Conservation (phyloP, 129 eudicot genomes). For the Solidago caesia region DNA sequence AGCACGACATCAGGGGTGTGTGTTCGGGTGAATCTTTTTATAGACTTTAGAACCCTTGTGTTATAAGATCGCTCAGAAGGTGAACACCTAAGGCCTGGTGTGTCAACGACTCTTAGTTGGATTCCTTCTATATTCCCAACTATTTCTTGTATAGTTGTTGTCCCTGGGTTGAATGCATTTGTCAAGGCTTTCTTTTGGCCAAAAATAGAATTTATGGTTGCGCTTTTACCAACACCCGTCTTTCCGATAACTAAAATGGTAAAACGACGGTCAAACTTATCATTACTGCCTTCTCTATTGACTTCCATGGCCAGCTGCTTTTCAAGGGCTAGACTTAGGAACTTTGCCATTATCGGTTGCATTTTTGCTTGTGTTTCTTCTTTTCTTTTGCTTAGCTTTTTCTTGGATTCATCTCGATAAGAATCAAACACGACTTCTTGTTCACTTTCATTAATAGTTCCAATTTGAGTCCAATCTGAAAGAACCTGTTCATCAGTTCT, state of each 20-base stretch:
- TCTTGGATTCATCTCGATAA: slow-evolving; percentile 21
- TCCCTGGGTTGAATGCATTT: slow-evolving; percentile 54
- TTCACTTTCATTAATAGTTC: slow-evolving; percentile 3
- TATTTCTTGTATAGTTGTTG: slow-evolving; percentile 46
- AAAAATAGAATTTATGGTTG: slow-evolving; percentile 70
- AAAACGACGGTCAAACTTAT: slow-evolving; percentile 40
- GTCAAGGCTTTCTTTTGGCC: slow-evolving; percentile 44
- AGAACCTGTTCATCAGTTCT: not conserved
- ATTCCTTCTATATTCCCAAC: slow-evolving; percentile 50
- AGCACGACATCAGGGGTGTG: slow-evolving; percentile 58
- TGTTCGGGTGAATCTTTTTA: slow-evolving; percentile 42
- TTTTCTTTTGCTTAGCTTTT: slow-evolving; percentile 32
- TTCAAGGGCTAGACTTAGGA: slow-evolving; percentile 38
- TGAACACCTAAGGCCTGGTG: slow-evolving; percentile 67
- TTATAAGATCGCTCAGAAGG: slow-evolving; percentile 45
- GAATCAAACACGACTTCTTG: slow-evolving; percentile 26
- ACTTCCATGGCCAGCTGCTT: slow-evolving; percentile 29
- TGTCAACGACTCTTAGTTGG: slow-evolving; percentile 57
- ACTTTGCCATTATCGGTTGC: slow-evolving; percentile 46
- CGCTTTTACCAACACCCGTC: slow-evolving; percentile 81
- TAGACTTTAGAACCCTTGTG: slow-evolving; percentile 38
- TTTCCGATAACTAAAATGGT: slow-evolving; percentile 70
- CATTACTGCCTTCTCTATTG: slow-evolving; percentile 29
- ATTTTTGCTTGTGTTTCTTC: slow-evolving; percentile 1
- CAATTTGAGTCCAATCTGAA: slow-evolving; percentile 10